Evolutionary conservation across 768 basidiomycete species (phyloP).

Genomic region (Amanita subjunquillea): DNA sequence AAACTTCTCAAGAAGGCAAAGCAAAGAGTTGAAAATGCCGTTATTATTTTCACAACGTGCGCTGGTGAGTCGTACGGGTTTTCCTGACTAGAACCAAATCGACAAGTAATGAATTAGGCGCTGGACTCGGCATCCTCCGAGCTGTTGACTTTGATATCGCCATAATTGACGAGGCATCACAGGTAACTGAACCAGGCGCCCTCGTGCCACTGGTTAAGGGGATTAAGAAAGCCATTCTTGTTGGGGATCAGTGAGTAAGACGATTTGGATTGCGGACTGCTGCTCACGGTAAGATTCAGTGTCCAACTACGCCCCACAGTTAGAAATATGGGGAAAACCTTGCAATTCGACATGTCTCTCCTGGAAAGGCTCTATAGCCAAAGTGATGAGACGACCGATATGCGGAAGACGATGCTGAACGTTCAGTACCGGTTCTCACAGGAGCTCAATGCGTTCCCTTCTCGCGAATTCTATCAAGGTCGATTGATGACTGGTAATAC

Average conservation of each 20-base stretch:
- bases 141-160: conserved; percentile 50
- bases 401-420: conserved; percentile 54
- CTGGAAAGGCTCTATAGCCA: conserved; percentile 49
- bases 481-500: conserved; percentile 36
- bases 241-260: conserved; percentile 57
- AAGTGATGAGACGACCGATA: conserved; percentile 15
- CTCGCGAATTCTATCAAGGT: conserved; percentile 51
- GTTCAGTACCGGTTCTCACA: conserved; percentile 59
- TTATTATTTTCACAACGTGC: conserved; percentile 57
- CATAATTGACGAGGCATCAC: conserved; percentile 62
- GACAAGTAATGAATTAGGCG: conserved; percentile 20
- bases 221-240: conserved; percentile 43
- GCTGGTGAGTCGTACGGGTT: conserved; percentile 25
- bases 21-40: conserved; percentile 43
- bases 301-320: conserved; percentile 63
- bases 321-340: conserved; percentile 41
- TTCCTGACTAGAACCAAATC: not conserved
- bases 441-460: conserved; percentile 51
- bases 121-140: conserved; percentile 47
- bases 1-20: conserved; percentile 48
- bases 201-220: conserved; percentile 63
- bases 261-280: not conserved
- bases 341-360: conserved; percentile 51
- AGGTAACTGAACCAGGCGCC: conserved; percentile 57
- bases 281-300: conserved; percentile 19